These are phyloP conservation scores for Xylaria sp. DNA, from an alignment of 2,329 filamentous ascomycete genomes.

Conservation along the genomic window DNA sequence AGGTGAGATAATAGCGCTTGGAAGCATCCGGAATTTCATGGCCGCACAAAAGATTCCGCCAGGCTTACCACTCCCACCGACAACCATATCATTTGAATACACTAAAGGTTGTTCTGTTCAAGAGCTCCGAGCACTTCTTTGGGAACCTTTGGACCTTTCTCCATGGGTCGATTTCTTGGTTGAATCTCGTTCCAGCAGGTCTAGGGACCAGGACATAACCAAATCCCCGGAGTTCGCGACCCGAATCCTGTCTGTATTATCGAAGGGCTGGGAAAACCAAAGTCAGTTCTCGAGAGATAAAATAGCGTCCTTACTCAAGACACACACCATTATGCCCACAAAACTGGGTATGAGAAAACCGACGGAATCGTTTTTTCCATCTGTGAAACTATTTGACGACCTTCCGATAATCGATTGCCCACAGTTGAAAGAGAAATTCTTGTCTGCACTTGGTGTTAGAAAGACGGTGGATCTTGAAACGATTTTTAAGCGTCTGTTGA, in stretches of 20 bases:
- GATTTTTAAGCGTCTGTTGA: conserved; percentile 87
- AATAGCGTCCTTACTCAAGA: conserved; percentile 71
- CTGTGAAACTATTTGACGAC: conserved; percentile 95
- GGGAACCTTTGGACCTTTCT: conserved; percentile 84
- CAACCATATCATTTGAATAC: conserved; percentile 85
- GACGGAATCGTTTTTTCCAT: conserved; percentile 87
- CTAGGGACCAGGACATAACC: conserved; percentile 75
- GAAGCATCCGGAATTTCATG: conserved; percentile 78
- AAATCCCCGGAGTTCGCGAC: conserved; percentile 77
- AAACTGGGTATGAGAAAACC: conserved; percentile 90
- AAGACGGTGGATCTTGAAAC: conserved; percentile 96
- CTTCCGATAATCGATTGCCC: conserved; percentile 83
- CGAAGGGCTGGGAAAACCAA: conserved; percentile 90
- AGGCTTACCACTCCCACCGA: conserved; percentile 81
- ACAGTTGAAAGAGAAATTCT: conserved; percentile 89
- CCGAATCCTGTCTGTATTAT: conserved; percentile 80
- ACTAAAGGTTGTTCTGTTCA: conserved; percentile 73
- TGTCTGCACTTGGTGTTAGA: conserved; percentile 84
- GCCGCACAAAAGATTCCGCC: conserved; percentile 81
- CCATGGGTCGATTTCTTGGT: conserved; percentile 87
- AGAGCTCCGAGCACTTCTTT: conserved; percentile 83
- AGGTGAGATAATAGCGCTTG: conserved; percentile 80
- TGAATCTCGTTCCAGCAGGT: conserved; percentile 68
- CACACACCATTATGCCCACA: conserved; percentile 84
- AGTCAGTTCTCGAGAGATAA: conserved; percentile 72